Base-by-base conservation (phyloP, 2,329 filamentous ascomycete species). In the Emmonsia crescens region DNA sequence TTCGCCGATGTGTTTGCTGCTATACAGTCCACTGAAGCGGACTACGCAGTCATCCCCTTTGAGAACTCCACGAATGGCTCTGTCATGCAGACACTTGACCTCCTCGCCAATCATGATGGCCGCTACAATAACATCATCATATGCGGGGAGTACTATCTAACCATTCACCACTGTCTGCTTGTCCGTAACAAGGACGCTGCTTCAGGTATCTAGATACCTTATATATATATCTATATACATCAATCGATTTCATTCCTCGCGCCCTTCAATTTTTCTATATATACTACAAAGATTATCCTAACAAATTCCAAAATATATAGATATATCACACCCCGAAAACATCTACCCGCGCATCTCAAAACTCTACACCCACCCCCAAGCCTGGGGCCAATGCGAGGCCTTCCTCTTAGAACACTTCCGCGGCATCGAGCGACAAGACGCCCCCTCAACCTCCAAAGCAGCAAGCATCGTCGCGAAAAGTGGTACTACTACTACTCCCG, bases 51-150 rank as follows among this genome's bases (percentile, higher is more conserved):
- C 38, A 89, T 96, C 1, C 94, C 94, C 6, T 92, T 96, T 75
- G 93, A 97, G 73, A 99, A 99, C 79, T 95, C 89, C 48, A 93
- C 90, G 72, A 96, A 97, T 75, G 94, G 94, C 70, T 87, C 88
- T 60, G 94, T 99, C 57, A 85, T 94, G 61, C 89, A 91, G 74
- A 96, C 92, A 0, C 83, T 97, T 29, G 92, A 96, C 75, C 84
- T 93, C 66, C 85, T 99, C 63, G 90, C 90, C 66, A 91, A 96
- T 76, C 81, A 88, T 31, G 77, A 84, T 46, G 76, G 74, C 49
- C 75, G 76, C 51, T 90, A 89, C 71, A 79, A 80, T 12, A 84
- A 89, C 70, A 82, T 96, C 54, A 80, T 82, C 56, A 88, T 97
- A 48, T 89, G 87, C 71, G 89, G 85, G 54, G 94, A 97, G 77